Base-by-base conservation (phyloP, 164 flowering plant species). In the Umbellularia californica region DNA sequence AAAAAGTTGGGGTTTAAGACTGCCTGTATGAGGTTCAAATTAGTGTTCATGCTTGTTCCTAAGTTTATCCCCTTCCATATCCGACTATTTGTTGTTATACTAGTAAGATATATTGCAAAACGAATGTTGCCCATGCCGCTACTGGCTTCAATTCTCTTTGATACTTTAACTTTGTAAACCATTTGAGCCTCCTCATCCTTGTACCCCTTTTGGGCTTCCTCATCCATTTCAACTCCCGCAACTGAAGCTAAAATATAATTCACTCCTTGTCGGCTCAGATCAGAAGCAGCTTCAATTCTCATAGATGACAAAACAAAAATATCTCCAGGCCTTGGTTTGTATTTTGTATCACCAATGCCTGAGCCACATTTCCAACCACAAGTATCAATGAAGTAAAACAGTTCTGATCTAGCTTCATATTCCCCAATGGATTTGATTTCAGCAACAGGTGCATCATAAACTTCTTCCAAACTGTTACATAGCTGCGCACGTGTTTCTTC, bases 401-500 rank as follows among this genome's bases (percentile, higher is more conserved):
- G 50, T 4, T 65, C 47, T 28, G 22, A 6, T 25, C n/a, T 22
- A 15, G 9, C 22, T 30, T 75, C 81, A 23, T 62, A 35, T 63
- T 82, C 81, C 0, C 50, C 9, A 15, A 85, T 23, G 1, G 63
- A 71, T 23, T 72, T 74, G 19, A 89, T 80, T 79, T 85, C 84
- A 33, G 87, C 85, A 79, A 55, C 81, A 2, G 97, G 94, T 13
- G 89, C 88, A 13, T 67, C 28, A 1, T 79, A 72, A 14, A 91
- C 67, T 33, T 64, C 50, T 35, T 91, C 92, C 85, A 93, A 52
- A 52, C 85, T 79, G 4, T 90, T 79, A 50, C 52, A 72, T 28
- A 93, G 20, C 22, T 80, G 84, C 0, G 86, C 81, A 15, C 92
- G 87, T 27, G 88, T 86, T 81, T 89, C 92, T 77, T 89, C 92